A percentile compares a stretch with the other conserved stretches of the same genome.
Evolutionary conservation across 495 filamentous ascomycete genomes (phyloP).

Genomic region (Parachaetomium inaequale): DNA sequence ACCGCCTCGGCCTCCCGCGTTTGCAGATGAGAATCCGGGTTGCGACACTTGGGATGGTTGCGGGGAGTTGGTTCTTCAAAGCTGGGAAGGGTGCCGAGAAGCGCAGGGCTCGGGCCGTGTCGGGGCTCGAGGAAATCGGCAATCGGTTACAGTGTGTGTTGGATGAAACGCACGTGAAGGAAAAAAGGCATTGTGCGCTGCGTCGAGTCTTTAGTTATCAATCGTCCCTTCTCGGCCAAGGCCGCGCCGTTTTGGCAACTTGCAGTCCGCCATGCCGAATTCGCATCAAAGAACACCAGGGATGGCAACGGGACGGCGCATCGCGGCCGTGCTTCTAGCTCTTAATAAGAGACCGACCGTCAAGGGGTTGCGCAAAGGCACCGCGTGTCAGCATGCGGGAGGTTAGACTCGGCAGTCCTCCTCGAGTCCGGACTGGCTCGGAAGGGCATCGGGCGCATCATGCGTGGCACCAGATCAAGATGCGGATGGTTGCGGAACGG

Average conservation of each 20-base stretch:
- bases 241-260: conserved; percentile 5
- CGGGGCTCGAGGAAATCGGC: background rate
- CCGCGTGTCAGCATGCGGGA: conserved; percentile 16
- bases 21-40: background rate
- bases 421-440: background rate
- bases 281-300: conserved; percentile 11
- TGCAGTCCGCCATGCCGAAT: conserved; percentile 17
- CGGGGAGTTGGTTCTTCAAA: background rate
- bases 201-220: conserved; percentile 16
- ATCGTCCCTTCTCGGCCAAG: conserved; percentile 13
- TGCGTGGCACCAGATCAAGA: conserved; percentile 20
- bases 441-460: conserved; percentile 4
- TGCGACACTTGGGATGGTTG: background rate
- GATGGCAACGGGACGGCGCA: background rate
- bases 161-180: conserved; percentile 9
- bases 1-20: background rate
- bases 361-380: background rate
- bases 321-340: background rate
- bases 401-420: background rate
- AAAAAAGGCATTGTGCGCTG: background rate
- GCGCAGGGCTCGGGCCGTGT: background rate
- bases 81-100: background rate
- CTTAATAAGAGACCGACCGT: conserved; percentile 6
- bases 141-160: conserved; percentile 7
- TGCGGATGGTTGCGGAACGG: conserved; percentile 5